These are phyloP conservation scores for Arxiozyma slooffiae DNA, from an alignment of 1,139 yeast species.

Conservation along the genomic window DNA sequence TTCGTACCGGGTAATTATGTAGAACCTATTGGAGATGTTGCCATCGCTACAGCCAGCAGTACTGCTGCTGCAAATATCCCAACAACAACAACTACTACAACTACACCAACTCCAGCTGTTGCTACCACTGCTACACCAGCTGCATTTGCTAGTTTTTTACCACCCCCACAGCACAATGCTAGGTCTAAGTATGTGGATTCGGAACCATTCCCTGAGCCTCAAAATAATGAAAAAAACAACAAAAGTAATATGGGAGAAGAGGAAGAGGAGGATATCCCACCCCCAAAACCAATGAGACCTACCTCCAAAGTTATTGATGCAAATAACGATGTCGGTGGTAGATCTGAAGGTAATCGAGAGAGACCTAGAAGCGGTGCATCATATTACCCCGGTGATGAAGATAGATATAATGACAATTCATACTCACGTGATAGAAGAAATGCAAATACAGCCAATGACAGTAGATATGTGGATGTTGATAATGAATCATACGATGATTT, in stretches of 20 bases:
- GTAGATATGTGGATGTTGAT: conserved; percentile 29
- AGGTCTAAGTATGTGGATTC: conserved; percentile 9
- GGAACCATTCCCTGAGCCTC: conserved; percentile 1
- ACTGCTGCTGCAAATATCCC: too few relatives aligned
- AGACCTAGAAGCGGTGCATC: conserved; percentile 17
- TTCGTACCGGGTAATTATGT: conserved; percentile 93
- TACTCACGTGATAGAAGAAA: conserved; percentile 2
- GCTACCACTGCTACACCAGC: too few relatives aligned
- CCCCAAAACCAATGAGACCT: conserved; percentile 53
- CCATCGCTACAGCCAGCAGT: conserved; percentile 22
- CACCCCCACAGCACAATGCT: conserved; percentile 36
- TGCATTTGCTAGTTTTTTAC: conserved; percentile 30
- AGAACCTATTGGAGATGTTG: conserved; percentile 35
- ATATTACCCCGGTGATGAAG: conserved; percentile 17
- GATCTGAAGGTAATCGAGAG: conserved; percentile 16
- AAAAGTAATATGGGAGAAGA: conserved; percentile 4
- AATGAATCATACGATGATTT: conserved; percentile 6
- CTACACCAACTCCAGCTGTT: too few relatives aligned
- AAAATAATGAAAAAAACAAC: conserved; percentile 1
- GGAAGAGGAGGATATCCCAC: conserved; percentile 34
- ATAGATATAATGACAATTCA: conserved; percentile 5
- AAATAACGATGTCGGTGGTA: background rate
- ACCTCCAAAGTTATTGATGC: conserved; percentile 4
- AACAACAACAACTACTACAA: too few relatives aligned
- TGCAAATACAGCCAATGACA: conserved; percentile 32